Base-by-base conservation (phyloP, 1,284 basidiomycete species). In the Xanthoconium separans region DNA sequence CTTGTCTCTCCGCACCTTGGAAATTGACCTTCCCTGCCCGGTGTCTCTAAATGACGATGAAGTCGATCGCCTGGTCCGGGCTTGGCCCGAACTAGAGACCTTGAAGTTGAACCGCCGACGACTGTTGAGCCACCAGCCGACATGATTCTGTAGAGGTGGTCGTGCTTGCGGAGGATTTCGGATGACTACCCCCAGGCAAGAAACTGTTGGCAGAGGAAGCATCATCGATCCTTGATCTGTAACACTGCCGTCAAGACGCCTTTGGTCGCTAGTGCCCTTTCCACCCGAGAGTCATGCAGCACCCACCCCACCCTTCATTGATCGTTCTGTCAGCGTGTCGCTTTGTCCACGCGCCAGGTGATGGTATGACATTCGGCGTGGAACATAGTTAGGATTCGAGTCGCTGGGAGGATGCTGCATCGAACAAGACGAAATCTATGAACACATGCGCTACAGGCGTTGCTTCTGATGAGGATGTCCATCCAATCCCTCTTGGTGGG, bases 11-110 rank as follows among this genome's bases (percentile, higher is more conserved):
- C 13, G 8, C 8, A 6, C 0, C 9, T 16, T 50, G 6, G 11
- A 44, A 8, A 4, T 58, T 16, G 3, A 51, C 12, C 2, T 61
- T 36, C 5, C 2, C 12, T 33, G 44, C 20, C n/a, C 30, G 15
- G n/a, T 60, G 27, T 44, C 51, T 11, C 45, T 63, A 39, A 30
- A 52, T 10, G 62, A 65, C 13, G 53, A 58, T 10, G 58, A 58
- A 27, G 39, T 63, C n/a, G 27, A 10, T 16, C 30, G 8, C 24
- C 27, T 65, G 13, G 53, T 44, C 13, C 53, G 37, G 27, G 50
- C 44, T 16, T 67, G 61, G 58, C 53, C 58, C 9, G 22, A 36
- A 12, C 34, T 37, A 11, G 33, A 27, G 24, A 6, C 16, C 33
- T 16, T 47, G 10, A n/a, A n/a, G 33, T n/a, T 47, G 4, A 37